Base-by-base conservation (phyloP, 176 grass and related monocot genomes). In the Echinochloa phyllopogon region DNA sequence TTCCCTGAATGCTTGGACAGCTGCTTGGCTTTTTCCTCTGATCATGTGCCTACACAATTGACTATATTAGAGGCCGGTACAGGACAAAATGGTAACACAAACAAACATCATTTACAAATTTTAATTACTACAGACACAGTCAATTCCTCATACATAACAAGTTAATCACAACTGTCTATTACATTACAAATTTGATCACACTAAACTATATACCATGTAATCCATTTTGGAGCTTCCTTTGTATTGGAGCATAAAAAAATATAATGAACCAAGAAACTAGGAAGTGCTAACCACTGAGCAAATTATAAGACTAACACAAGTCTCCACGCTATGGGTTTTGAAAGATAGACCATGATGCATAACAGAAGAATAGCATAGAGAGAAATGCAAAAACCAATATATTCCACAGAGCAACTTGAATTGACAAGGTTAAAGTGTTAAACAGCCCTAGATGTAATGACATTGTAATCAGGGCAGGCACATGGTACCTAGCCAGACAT, bases 1-100 rank as follows among this genome's bases (percentile, higher is more conserved):
- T 91, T 98, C 96, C 81, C 84, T 98, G 77, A 98, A 98, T 72
- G 96, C 93, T 82, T 95, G 87, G 29, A 92, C 94, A 85, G 96
- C 89, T 33, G 86, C 91, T 69, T 80, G 86, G 43, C 85, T 94
- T 86, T 92, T 98, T 81, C 87, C 89, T 85, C 91, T 92, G 69
- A 95, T 88, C 96, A 98, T 98, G 88, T 98, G 96, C 78, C 93
- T 94, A 69, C 27, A 83, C 25, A 83, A 68, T 58, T 65, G 73
- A 82, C 56, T 73, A 72, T 38, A 72, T 78, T 63, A 82, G 59
- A 77, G 15, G 27, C n/a, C 48, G 16, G n/a, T 58, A 45, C 43
- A 74, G 42, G 29, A 52, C 36, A 36, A 37, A 68, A 39, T 16
- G 43, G 60, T 80, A 41, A 15, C 41, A 67, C 44, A 69, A 81